phyloP scores from a whole-genome alignment of 78 protist genomes.

The Protostelium mycophagum region DNA sequence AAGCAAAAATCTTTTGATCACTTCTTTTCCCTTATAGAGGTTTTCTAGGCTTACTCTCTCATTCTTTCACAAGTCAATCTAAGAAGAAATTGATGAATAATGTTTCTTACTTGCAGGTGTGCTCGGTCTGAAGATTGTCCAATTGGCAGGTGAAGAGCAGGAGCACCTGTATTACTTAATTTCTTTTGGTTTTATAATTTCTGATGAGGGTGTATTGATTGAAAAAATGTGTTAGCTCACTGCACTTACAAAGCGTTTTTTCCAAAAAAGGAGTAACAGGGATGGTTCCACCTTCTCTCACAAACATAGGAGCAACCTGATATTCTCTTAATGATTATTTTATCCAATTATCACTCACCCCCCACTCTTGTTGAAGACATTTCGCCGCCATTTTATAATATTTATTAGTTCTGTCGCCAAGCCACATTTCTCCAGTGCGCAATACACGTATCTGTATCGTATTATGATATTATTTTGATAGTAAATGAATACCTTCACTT shows the following conservation, averaged over 20 bases:
- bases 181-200: neutral
- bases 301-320: neutral
- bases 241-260: neutral
- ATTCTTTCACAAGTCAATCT: too few species aligned
- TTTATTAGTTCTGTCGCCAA: neutral
- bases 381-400: neutral
- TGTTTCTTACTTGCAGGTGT: too few species aligned
- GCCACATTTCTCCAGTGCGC: conserved; percentile 15
- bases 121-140: conserved; percentile 8
- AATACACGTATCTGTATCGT: neutral
- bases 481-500: neutral
- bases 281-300: conserved; percentile 22
- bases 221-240: neutral
- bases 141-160: conserved; percentile 22
- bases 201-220: too few species aligned
- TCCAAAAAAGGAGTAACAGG: neutral
- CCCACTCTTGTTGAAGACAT: conserved; percentile 22
- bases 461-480: neutral
- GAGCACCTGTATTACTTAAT: neutral
- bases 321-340: too few species aligned
- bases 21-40: neutral
- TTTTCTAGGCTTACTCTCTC: conserved; percentile 23
- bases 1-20: neutral
- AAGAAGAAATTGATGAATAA: too few species aligned
- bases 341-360: too few species aligned